These are phyloP conservation scores for Cercospora zeae-maydis DNA, from an alignment of 2,329 filamentous ascomycete genomes.

Conservation along the genomic window DNA sequence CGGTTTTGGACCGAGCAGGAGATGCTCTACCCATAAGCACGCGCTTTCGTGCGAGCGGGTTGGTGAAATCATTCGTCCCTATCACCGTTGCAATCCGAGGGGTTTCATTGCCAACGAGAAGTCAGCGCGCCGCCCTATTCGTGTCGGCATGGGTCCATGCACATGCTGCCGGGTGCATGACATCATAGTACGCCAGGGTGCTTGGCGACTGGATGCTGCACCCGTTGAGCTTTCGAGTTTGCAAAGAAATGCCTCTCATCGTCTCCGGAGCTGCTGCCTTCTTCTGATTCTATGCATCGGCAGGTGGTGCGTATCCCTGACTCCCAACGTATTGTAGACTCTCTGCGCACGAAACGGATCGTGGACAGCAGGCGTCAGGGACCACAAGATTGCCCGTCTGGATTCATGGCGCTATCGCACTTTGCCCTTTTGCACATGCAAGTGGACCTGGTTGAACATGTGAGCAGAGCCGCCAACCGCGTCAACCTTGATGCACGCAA, in stretches of 20 bases:
- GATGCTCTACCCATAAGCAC: slow-evolving; percentile 10
- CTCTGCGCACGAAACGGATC: background rate
- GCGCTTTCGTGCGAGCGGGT: background rate
- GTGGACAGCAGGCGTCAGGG: background rate
- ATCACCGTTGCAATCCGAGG: slow-evolving; percentile 11
- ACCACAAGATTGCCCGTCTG: background rate
- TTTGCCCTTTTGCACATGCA: slow-evolving; percentile 1
- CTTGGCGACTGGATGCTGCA: background rate
- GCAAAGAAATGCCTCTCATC: background rate
- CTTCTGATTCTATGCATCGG: background rate
- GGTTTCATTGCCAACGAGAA: background rate
- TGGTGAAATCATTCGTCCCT: slow-evolving; percentile 10
- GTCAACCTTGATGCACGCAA: slow-evolving; percentile 2
- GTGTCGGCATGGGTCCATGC: background rate
- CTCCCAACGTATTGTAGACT: background rate
- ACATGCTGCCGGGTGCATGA: background rate
- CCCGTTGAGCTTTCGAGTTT: background rate
- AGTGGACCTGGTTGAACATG: background rate
- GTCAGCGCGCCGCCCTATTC: background rate
- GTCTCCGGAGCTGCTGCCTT: background rate
- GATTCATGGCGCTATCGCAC: background rate
- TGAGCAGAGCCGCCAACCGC: slow-evolving; percentile 9
- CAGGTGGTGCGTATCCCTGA: background rate
- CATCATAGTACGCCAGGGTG: background rate
- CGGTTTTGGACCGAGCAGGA: slow-evolving; percentile 11